Percentiles rank a stretch among this genome's conserved stretches.
phyloP scores from a whole-genome alignment of 2,329 filamentous ascomycete genomes.

The Malbranchea zuffiana region DNA sequence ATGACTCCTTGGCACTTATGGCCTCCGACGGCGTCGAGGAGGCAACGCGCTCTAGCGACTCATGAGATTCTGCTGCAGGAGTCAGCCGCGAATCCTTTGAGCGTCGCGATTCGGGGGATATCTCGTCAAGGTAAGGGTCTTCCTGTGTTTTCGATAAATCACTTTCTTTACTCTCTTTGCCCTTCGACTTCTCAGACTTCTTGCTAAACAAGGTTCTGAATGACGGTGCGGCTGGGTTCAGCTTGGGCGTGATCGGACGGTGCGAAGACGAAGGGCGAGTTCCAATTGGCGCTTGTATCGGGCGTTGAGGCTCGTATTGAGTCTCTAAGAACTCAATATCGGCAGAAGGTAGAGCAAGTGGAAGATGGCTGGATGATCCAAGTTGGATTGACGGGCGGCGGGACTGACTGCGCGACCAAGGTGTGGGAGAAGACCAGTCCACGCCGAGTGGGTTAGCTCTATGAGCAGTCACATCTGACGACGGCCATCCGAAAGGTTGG shows the following conservation, averaged over 20 bases:
- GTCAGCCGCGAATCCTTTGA: constrained; percentile 37
- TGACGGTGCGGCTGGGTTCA: constrained; percentile 82
- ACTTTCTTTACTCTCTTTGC: constrained; percentile 19
- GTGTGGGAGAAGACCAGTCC: constrained; percentile 43
- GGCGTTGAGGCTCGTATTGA: constrained; percentile 39
- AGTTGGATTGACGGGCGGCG: constrained; percentile 69
- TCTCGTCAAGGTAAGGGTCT: constrained; percentile 17
- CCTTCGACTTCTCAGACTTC: constrained; percentile 31
- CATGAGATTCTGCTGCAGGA: constrained; percentile 38
- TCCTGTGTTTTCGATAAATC: constrained; percentile 22
- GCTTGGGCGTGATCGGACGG: constrained; percentile 45
- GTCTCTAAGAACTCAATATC: constrained; percentile 41
- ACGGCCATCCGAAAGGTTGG: constrained; percentile 59
- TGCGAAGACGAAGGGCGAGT: constrained; percentile 57
- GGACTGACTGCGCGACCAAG: constrained; percentile 68
- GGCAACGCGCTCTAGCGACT: constrained; percentile 38
- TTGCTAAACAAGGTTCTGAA: constrained; percentile 65
- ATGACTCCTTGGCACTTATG: constrained; percentile 36
- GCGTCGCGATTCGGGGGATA: constrained; percentile 35
- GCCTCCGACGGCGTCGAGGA: constrained; percentile 35
- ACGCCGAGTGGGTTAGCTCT: constrained; percentile 42
- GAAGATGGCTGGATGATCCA: constrained; percentile 57
- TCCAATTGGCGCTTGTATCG: constrained; percentile 60
- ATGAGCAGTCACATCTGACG: constrained; percentile 43
- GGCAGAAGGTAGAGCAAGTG: constrained; percentile 42